phyloP scores from a whole-genome alignment of 169 alveolate genomes.

The Plasmodium falciparum region DNA sequence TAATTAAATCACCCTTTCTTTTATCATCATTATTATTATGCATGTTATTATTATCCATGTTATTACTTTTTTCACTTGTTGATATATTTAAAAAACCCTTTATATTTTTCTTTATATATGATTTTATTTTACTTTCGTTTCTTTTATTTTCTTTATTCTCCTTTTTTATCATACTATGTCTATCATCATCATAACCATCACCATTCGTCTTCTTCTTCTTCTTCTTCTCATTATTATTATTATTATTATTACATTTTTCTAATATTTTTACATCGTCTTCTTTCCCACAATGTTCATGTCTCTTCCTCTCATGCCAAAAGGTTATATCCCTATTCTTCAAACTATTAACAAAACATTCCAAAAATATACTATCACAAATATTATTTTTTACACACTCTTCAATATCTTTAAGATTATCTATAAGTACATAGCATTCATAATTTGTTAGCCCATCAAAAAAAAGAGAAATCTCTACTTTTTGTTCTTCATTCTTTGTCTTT shows the following conservation, averaged over 20 bases:
- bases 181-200: neutral
- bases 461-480: slow-evolving; percentile 18
- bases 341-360: slow-evolving; percentile 40
- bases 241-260: neutral
- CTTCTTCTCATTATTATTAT: too few species aligned
- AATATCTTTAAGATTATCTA: slow-evolving; percentile 37
- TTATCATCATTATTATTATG: neutral
- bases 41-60: neutral
- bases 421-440: slow-evolving; percentile 22
- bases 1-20: neutral
- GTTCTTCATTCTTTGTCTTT: slow-evolving; percentile 37
- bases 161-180: neutral
- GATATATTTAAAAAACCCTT: slow-evolving; percentile 41
- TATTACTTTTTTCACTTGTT: neutral
- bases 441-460: slow-evolving; percentile 29
- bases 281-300: neutral
- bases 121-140: slow-evolving; percentile 32
- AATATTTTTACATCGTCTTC: neutral
- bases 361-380: slow-evolving; percentile 31
- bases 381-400: slow-evolving; percentile 43
- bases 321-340: slow-evolving; percentile 51
- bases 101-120: slow-evolving; percentile 36
- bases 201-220: neutral
- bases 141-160: neutral
- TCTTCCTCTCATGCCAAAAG: slow-evolving; percentile 4